Evolutionary conservation across 2,329 filamentous ascomycete species (phyloP).

Genomic region (Pseudocercospora fijiensis): DNA sequence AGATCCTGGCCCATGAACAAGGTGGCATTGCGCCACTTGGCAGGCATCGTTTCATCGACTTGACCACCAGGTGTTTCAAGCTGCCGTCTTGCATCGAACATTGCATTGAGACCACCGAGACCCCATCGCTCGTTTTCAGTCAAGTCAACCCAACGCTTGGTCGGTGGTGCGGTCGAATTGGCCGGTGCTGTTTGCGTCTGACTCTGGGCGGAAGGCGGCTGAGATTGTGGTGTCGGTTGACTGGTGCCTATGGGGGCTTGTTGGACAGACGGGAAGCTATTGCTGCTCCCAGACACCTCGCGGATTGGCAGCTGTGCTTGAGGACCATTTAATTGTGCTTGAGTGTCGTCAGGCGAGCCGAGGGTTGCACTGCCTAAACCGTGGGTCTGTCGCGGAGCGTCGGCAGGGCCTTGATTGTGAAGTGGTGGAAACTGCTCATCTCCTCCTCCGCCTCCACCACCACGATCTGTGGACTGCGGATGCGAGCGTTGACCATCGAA

Average conservation of each 20-base stretch:
- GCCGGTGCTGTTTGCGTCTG: slow-evolving; percentile 7
- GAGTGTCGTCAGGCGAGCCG: slow-evolving; percentile 28
- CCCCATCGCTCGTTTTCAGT: slow-evolving; percentile 60
- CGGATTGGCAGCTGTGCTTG: slow-evolving; percentile 32
- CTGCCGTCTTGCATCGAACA: slow-evolving; percentile 38
- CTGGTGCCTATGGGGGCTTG: slow-evolving; percentile 31
- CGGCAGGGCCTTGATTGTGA: slow-evolving; percentile 50
- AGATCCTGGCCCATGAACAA: slow-evolving; percentile 61
- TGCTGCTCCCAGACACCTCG: slow-evolving; percentile 19
- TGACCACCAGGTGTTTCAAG: slow-evolving; percentile 28
- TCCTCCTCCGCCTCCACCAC: slow-evolving; percentile 40
- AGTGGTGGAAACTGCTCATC: slow-evolving; percentile 63
- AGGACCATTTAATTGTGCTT: slow-evolving; percentile 27
- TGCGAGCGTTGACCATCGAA: slow-evolving; percentile 55
- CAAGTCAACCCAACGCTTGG: slow-evolving; percentile 56
- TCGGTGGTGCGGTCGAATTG: slow-evolving; percentile 29
- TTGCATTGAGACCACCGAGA: slow-evolving; percentile 58
- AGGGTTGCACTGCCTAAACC: slow-evolving; percentile 26
- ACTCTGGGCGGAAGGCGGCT: slow-evolving; percentile 10
- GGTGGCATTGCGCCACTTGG: slow-evolving; percentile 40
- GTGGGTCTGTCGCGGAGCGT: slow-evolving; percentile 23
- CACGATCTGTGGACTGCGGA: slow-evolving; percentile 27
- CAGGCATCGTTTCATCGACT: slow-evolving; percentile 35
- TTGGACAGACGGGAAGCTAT: slow-evolving; percentile 21
- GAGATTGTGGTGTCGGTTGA: slow-evolving; percentile 14